Evolutionary conservation across 2,329 filamentous ascomycete species (phyloP), one percentile per base, ranked within the genome.

Genomic region (Fusarium setosum): DNA sequence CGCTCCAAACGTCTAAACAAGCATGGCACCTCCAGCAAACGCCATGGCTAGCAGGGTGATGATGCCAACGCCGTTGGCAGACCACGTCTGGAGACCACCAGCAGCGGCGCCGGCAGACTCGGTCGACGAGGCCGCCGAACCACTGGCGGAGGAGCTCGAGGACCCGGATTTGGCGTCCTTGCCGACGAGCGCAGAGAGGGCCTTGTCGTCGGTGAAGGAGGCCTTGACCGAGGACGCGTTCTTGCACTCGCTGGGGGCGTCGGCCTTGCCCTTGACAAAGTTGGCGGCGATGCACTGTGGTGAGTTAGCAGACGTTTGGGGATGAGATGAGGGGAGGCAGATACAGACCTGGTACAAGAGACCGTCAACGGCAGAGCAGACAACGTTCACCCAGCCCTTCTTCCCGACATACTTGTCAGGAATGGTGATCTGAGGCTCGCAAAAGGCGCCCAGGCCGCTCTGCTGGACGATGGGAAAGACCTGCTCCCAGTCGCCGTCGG

Each of bases 381-480:
- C 82, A 26, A 89, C 74, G 40, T 82, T 76, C 5, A 90, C 70
- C 15, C 89, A 76, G 17, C 86, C 88, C 74, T 83, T 83, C 72
- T 84, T 79, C 34, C 87, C 87, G 3, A 79, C 81, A 69, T 80
- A 88, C n/a, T 76, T 78, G 23, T 77, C 74, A 0, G 86, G 85
- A 0, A 84, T 78, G 2, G 77, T 80, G 37, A 90, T 74, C 5
- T 70, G 66, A 1, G 83, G 81, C 68, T 84, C 73, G 74, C 88
- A 90, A 65, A 84, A 87, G 48, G 77, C 73, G 53, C 87, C 86
- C 3, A 84, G 75, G 15, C 86, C 86, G 54, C 75, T 84, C 75
- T 90, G 86, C 68, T 79, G 73, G 31, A 87, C 77, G 52, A 86
- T 82, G 26, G 83, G 83, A 69, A 82, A 84, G 49, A 88, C 71